Conservation (phyloP, 495 filamentous ascomycete genomes). For the Aspergillus diversus region DNA sequence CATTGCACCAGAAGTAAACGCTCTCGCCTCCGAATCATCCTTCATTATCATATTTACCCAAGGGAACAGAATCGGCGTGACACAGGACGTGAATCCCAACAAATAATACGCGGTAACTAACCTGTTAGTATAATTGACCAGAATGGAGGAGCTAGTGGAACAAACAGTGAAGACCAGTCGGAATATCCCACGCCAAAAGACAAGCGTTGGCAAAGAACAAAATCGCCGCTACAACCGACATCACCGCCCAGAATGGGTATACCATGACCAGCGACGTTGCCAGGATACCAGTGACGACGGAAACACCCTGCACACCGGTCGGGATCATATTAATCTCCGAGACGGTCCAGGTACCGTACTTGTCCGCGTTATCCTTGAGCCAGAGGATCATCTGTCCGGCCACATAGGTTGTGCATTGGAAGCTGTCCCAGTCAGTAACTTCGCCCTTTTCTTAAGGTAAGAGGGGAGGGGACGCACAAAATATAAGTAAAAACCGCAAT, state of each 20-base stretch:
- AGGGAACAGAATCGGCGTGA: constrained; percentile 26
- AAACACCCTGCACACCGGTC: constrained; percentile 27
- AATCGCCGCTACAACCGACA: constrained; percentile 21
- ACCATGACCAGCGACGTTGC: constrained; percentile 26
- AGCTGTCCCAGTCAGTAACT: too few relatives aligned
- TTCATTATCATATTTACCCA: constrained; percentile 28
- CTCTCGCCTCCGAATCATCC: constrained; percentile 24
- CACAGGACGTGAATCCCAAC: constrained; percentile 24
- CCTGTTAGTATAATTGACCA: not conserved
- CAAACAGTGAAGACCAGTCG: constrained; percentile 23
- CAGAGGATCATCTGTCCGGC: constrained; percentile 28
- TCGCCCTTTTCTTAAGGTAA: too few relatives aligned
- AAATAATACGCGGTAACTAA: constrained; percentile 28
- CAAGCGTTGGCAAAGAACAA: constrained; percentile 25
- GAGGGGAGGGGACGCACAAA: too few relatives aligned
- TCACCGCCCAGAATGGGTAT: constrained; percentile 27
- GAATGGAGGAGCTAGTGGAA: not conserved
- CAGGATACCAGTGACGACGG: constrained; percentile 22
- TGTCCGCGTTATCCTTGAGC: constrained; percentile 24
- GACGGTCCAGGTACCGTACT: constrained; percentile 23
- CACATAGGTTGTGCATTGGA: constrained; percentile 26
- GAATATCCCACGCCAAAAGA: constrained; percentile 28
- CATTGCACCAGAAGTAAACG: constrained; percentile 27
- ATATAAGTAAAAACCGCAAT: constrained; percentile 23
- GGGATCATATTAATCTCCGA: constrained; percentile 29